Evolutionary conservation across 768 basidiomycete species (phyloP).

Genomic region (Harrya chromipes): DNA sequence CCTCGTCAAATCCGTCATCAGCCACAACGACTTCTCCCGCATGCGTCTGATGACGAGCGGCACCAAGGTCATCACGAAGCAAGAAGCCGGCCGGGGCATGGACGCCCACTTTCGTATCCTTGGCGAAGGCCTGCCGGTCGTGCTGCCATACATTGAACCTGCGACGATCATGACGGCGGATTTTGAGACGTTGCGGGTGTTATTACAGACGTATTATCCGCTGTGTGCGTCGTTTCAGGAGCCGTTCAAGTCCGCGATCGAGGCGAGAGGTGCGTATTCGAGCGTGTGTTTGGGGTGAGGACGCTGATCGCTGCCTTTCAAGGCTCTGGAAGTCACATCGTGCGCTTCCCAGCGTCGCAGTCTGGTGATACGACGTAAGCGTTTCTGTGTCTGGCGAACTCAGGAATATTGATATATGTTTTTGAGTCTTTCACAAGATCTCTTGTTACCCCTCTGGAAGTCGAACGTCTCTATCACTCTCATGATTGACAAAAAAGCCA

Average conservation of each 20-base stretch:
- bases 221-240: conserved; percentile 60
- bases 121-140: conserved; percentile 78
- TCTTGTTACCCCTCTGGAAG: conserved; percentile 95
- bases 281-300: conserved; percentile 28
- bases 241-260: conserved; percentile 54
- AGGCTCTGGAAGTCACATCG: conserved; percentile 73
- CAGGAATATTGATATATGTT: not conserved
- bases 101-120: conserved; percentile 72
- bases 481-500: conserved; percentile 97
- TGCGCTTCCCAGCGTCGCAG: conserved; percentile 59
- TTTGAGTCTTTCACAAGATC: conserved; percentile 66
- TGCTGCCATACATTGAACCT: conserved; percentile 78
- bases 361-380: conserved; percentile 55
- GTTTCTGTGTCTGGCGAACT: not conserved
- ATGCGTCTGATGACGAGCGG: conserved; percentile 91
- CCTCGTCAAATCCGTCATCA: conserved; percentile 75
- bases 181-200: conserved; percentile 52
- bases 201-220: conserved; percentile 82
- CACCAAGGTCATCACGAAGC: conserved; percentile 88
- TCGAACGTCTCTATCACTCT: conserved; percentile 82
- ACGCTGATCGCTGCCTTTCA: not conserved
- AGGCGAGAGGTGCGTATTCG: conserved; percentile 51
- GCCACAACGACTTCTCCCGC: conserved; percentile 77
- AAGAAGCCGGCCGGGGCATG: conserved; percentile 66
- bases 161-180: conserved; percentile 58